These are phyloP conservation scores for Mortierella sp. DNA, from an alignment of 371 early-diverging fungal species.

Conservation along the genomic window DNA sequence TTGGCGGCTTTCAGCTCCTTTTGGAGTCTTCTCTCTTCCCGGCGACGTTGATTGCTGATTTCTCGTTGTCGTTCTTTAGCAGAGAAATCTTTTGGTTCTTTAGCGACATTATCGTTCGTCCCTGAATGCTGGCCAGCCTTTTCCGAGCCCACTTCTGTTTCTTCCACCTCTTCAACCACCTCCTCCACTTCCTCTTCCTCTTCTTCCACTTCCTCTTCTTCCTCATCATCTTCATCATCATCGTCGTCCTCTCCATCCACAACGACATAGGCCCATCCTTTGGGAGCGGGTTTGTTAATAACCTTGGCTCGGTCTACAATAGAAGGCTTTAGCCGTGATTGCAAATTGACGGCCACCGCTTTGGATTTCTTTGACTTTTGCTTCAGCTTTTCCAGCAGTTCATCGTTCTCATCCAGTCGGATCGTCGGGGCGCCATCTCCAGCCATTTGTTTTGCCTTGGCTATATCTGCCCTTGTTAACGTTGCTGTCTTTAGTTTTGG, in stretches of 20 bases:
- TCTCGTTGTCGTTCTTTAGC: neutral
- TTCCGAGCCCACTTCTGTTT: no score
- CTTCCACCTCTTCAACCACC: conserved; percentile 17
- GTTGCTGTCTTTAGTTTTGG: conserved; percentile 46
- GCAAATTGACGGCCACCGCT: conserved; percentile 38
- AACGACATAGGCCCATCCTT: conserved; percentile 55
- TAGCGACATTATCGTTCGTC: no score
- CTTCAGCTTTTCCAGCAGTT: conserved; percentile 37
- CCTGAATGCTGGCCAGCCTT: no score
- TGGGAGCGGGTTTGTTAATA: conserved; percentile 52
- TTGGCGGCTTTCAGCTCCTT: conserved; percentile 17
- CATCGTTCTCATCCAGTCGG: conserved; percentile 30
- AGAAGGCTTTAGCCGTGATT: conserved; percentile 48
- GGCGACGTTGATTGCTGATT: conserved; percentile 1
- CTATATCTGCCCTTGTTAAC: conserved; percentile 41
- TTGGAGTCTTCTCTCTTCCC: conserved; percentile 15
- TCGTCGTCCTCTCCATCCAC: conserved; percentile 53
- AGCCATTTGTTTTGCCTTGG: conserved; percentile 25
- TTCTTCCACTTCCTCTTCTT: neutral
- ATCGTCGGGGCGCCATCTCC: conserved; percentile 1
- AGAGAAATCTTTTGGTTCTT: no score
- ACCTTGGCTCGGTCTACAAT: conserved; percentile 43
- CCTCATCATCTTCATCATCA: conserved; percentile 42
- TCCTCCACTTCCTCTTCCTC: conserved; percentile 4
- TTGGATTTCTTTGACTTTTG: conserved; percentile 47